phyloP scores from a whole-genome alignment of 2,329 filamentous ascomycete genomes.

The Westerdykella ornata region DNA sequence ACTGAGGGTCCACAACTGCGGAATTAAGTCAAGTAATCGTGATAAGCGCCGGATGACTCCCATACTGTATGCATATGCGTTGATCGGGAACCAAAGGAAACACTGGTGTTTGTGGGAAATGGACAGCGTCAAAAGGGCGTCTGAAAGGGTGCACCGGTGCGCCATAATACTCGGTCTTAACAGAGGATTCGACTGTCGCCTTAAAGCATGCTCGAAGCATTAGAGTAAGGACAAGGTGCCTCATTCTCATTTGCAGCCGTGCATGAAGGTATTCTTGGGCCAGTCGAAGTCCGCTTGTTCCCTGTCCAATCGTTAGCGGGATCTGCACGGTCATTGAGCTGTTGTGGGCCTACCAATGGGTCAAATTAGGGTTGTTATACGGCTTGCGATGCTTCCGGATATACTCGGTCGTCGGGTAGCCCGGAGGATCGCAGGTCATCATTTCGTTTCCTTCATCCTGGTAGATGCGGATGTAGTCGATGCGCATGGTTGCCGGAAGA shows the following conservation, averaged over 20 bases:
- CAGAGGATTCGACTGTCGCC: not conserved
- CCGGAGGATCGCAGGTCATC: slow-evolving; percentile 61
- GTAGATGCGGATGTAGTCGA: slow-evolving; percentile 67
- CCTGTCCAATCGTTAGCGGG: slow-evolving; percentile 27
- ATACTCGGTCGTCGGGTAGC: slow-evolving; percentile 61
- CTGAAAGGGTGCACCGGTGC: not conserved
- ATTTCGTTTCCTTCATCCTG: slow-evolving; percentile 54
- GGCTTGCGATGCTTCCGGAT: slow-evolving; percentile 56
- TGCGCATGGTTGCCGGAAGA: slow-evolving; percentile 58
- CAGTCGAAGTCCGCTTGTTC: slow-evolving; percentile 48
- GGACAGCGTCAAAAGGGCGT: not conserved
- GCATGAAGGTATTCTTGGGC: slow-evolving; percentile 57
- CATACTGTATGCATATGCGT: not conserved
- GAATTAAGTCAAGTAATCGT: no score
- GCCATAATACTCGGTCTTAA: not conserved
- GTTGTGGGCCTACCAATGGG: slow-evolving; percentile 49
- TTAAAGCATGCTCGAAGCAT: no score
- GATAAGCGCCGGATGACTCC: not conserved
- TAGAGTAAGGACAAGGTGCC: not conserved
- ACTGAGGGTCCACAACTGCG: no score
- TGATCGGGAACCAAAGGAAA: not conserved
- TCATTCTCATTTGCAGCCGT: slow-evolving; percentile 43
- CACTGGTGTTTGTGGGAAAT: not conserved
- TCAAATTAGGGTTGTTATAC: slow-evolving; percentile 59
- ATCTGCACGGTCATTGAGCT: not conserved